phyloP scores from a whole-genome alignment of 2,329 filamentous ascomycete genomes.

The Fusarium xyrophilum region DNA sequence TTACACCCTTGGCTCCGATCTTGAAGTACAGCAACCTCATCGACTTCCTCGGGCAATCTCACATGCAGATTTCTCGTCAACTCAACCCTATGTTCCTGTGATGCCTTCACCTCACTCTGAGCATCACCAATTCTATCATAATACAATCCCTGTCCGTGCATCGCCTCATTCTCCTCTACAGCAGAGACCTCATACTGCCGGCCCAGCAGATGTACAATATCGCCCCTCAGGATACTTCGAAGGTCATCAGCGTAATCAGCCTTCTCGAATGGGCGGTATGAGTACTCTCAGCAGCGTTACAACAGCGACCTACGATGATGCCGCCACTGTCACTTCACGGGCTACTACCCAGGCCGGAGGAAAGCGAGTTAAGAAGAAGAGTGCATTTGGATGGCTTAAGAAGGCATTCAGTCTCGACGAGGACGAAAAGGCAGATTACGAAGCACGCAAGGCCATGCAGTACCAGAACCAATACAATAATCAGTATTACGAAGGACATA shows the following conservation, averaged over 20 bases:
- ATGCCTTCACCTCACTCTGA: constrained; percentile 48
- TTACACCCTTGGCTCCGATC: constrained; percentile 57
- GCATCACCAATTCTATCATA: constrained; percentile 61
- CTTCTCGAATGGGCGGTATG: constrained; percentile 61
- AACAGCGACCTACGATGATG: constrained; percentile 53
- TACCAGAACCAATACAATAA: constrained; percentile 52
- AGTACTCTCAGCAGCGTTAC: constrained; percentile 65
- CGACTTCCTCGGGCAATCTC: constrained; percentile 46
- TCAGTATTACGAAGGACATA: constrained; percentile 58
- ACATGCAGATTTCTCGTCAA: constrained; percentile 41
- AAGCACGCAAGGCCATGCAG: constrained; percentile 59
- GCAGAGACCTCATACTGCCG: constrained; percentile 63
- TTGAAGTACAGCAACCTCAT: constrained; percentile 49
- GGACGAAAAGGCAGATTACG: constrained; percentile 66
- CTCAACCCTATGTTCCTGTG: constrained; percentile 35
- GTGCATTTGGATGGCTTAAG: constrained; percentile 72
- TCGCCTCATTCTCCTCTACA: constrained; percentile 70
- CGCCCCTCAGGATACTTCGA: constrained; percentile 46
- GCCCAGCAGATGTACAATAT: constrained; percentile 41
- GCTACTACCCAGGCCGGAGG: constrained; percentile 43
- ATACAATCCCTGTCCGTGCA: constrained; percentile 59
- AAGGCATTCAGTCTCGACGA: constrained; percentile 72
- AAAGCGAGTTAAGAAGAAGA: constrained; percentile 66
- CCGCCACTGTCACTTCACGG: constrained; percentile 39
- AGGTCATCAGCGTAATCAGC: constrained; percentile 55